phyloP scores from a whole-genome alignment of 257 asterid species.

The Lithospermum erythrorhizon region DNA sequence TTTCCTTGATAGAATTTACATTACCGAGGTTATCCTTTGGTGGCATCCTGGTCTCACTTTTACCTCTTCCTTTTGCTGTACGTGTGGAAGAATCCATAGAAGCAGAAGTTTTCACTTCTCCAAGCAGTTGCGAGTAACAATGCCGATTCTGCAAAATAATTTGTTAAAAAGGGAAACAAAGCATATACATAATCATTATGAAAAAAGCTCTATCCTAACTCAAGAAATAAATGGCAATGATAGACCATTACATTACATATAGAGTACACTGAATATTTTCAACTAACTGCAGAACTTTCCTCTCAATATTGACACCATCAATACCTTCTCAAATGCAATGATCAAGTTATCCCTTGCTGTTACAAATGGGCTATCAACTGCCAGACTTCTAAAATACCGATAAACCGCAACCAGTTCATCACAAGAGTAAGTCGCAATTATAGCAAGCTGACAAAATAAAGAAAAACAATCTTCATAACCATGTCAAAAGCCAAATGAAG shows the following conservation, averaged over 20 bases:
- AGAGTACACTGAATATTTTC: too few relatives aligned
- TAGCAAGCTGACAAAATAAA: slow-evolving; percentile 64
- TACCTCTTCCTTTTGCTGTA: slow-evolving; percentile 54
- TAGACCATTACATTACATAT: too few relatives aligned
- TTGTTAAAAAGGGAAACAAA: too few relatives aligned
- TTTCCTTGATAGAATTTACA: slow-evolving; percentile 31
- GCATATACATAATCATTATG: too few relatives aligned
- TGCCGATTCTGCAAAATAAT: slow-evolving; percentile 54
- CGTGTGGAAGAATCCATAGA: slow-evolving; percentile 31
- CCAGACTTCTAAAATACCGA: slow-evolving; percentile 89
- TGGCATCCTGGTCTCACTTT: slow-evolving; percentile 42
- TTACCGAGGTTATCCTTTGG: slow-evolving; percentile 36
- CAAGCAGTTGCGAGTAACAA: slow-evolving; percentile 40
- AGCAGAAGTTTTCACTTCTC: slow-evolving; percentile 41
- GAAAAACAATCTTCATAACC: not conserved
- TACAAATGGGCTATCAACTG: slow-evolving; percentile 67
- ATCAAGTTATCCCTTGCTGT: slow-evolving; percentile 91
- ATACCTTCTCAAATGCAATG: slow-evolving; percentile 93
- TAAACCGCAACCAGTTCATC: slow-evolving; percentile 72
- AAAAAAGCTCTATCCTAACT: too few relatives aligned
- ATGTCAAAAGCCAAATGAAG: not conserved
- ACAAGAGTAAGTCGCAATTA: slow-evolving; percentile 74
- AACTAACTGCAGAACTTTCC: not conserved
- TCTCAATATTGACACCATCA: not conserved
- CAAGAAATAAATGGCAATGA: too few relatives aligned